Base-by-base conservation (phyloP, 2,329 filamentous ascomycete species). In the Geosmithia flava region DNA sequence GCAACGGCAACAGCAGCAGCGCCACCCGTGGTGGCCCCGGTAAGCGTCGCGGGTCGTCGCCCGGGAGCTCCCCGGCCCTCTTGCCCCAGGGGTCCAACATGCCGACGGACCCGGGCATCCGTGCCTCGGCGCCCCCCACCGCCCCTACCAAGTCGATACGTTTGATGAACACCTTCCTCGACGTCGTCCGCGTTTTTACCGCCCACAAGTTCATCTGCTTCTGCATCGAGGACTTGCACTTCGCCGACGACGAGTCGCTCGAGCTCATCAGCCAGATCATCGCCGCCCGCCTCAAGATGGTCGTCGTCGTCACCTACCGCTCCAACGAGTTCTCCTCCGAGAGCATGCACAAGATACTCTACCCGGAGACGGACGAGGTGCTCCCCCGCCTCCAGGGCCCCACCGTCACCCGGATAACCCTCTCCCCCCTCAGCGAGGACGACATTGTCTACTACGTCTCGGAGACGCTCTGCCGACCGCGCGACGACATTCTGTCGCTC, bases 161-260 rank as follows among this genome's bases (percentile, higher is more conserved):
- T 13, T 75, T 95, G 49, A 86, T 91, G 74, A 91, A 89, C 58
- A 90, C 87, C 1, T 91, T 94, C 56, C 69, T 95, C 44, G 90
- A 96, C 55, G 83, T 95, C 10, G 65, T 96, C 46, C 79, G 87
- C 47, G 78, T 94, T 42, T 81, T 97, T 48, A 85, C 87, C 0
- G 74, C 82, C 19, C 82, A 90, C 60, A 93, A 90, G 56, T 81
- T 95, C 56, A 89, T 95, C 48, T 94, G 87, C 58, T 82, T 95
- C 55, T 89, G 83, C 56, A 67, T 96, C 27, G 91, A 96, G 58
- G 91, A 96, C 62, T 68, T 96, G 30, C 89, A 96, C 56, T 93
- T 88, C 62, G 88, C 89, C 7, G 91, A 96, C 59, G 79, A 85
- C 23, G 91, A 96, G 62, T 93, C 85, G 15, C 68, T 93, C 45